Conservation (phyloP, 352 stramenopile genomes). For the Phytophthora pistaciae region DNA sequence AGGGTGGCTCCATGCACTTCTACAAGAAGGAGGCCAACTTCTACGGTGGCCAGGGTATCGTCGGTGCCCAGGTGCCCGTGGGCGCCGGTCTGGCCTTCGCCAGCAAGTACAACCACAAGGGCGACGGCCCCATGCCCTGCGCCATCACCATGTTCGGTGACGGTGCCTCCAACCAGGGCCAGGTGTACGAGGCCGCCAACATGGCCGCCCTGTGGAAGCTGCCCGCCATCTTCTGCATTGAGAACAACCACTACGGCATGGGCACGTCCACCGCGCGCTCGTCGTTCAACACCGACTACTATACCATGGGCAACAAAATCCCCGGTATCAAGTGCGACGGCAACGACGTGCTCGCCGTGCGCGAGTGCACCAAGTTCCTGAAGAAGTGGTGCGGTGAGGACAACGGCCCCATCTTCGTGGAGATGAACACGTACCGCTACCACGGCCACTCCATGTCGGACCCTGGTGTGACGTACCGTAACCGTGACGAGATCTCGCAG, state of each 20-base stretch:
- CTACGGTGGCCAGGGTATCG: conserved; percentile 98
- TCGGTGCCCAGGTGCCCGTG: conserved; percentile 98
- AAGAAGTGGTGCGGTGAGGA: conserved; percentile 96
- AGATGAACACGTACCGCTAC: conserved; percentile 99
- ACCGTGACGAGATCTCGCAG: conserved; percentile 99
- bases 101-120: conserved; percentile 98
- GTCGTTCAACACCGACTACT: conserved; percentile 98
- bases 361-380: conserved; percentile 97
- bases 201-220: conserved; percentile 99
- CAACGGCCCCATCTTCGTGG: conserved; percentile 99
- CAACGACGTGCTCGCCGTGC: conserved; percentile 98
- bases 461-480: conserved; percentile 99
- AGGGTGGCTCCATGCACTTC: conserved; percentile 99
- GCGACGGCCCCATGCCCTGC: conserved; percentile 91
- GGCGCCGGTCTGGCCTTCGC: conserved; percentile 98
- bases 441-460: conserved; percentile 99
- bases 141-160: conserved; percentile 99
- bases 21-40: conserved; percentile 99
- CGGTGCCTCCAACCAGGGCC: conserved; percentile 99
- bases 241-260: conserved; percentile 99
- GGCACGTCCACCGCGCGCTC: conserved; percentile 98
- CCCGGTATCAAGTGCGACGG: conserved; percentile 99
- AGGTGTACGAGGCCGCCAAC: conserved; percentile 98
- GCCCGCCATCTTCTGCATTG: conserved; percentile 99
- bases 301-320: conserved; percentile 99